phyloP scores from a whole-genome alignment of 192 early-diverging fungal genomes.

The Gigaspora rosea region DNA sequence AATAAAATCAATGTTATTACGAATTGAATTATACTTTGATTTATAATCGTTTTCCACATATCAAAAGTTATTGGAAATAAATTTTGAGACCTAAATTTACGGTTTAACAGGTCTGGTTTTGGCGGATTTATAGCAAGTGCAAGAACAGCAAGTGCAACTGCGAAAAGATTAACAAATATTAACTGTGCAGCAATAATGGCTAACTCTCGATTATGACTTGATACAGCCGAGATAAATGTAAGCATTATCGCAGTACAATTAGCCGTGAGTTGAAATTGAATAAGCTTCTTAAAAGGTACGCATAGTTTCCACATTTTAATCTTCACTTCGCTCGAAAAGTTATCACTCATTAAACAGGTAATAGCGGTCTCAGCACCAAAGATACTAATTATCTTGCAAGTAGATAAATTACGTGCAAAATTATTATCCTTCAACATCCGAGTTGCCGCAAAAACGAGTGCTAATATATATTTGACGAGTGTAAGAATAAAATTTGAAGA shows the following conservation, averaged over 20 bases:
- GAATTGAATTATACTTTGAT: conserved; percentile 88
- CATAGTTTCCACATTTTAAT: no score
- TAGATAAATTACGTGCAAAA: conserved; percentile 88
- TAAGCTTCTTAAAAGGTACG: no score
- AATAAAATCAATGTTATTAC: conserved; percentile 72
- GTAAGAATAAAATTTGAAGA: conserved; percentile 74
- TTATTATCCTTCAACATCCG: conserved; percentile 97
- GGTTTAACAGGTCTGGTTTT: conserved; percentile 74
- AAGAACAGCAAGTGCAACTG: conserved; percentile 97
- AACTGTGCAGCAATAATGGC: conserved; percentile 94
- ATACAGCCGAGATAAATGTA: no score
- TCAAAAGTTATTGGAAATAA: conserved; percentile 81
- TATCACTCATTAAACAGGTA: conserved; percentile 97
- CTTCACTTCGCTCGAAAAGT: no score
- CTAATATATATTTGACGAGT: conserved; percentile 44
- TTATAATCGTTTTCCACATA: conserved; percentile 97
- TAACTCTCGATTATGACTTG: conserved; percentile 63
- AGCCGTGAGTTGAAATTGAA: no score
- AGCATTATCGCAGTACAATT: no score
- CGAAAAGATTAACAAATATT: conserved; percentile 98
- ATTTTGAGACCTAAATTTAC: conserved; percentile 78
- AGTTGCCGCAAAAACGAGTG: conserved; percentile 90
- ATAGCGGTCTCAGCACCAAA: conserved; percentile 98
- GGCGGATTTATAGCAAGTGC: conserved; percentile 96
- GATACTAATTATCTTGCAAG: no score